Percentiles rank a stretch among this genome's conserved stretches.
These are phyloP conservation scores for Talaromyces marneffei DNA, from an alignment of 2,329 filamentous ascomycete genomes.

Conservation along the genomic window DNA sequence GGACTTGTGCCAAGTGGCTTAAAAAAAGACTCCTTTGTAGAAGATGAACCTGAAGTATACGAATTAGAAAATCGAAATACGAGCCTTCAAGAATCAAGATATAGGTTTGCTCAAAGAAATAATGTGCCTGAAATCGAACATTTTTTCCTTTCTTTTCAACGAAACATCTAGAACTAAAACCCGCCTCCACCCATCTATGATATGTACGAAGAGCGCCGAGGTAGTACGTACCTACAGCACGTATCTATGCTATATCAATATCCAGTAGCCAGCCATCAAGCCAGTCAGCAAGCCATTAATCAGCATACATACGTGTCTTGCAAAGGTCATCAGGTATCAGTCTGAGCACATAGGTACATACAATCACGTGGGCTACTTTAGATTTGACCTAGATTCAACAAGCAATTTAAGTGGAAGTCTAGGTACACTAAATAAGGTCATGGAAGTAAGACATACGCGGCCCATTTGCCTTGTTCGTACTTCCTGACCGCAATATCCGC, in stretches of 20 bases:
- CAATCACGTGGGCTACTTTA: not conserved
- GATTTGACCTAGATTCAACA: not conserved
- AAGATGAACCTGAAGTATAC: not conserved
- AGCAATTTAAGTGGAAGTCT: not conserved
- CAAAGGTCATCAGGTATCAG: not conserved
- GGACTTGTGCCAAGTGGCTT: not conserved
- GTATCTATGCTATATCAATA: not conserved
- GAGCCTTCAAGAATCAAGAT: not conserved
- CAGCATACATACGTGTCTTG: not conserved
- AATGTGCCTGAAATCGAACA: not conserved
- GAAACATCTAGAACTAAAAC: not conserved
- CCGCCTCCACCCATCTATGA: too few relatives aligned
- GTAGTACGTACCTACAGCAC: too few relatives aligned
- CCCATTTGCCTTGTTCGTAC: not conserved
- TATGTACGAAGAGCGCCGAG: too few relatives aligned
- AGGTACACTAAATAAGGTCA: not conserved
- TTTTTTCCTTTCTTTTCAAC: not conserved
- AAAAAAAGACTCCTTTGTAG: not conserved
- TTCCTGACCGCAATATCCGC: not conserved
- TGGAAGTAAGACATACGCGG: not conserved
- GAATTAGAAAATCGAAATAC: not conserved
- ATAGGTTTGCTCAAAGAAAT: not conserved
- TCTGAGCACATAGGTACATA: not conserved
- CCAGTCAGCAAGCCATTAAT: not conserved
- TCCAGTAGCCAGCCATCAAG: not conserved